Percentiles rank a stretch among this genome's conserved stretches.
phyloP scores from a whole-genome alignment of 768 basidiomycete species.

The Mycena filopes region DNA sequence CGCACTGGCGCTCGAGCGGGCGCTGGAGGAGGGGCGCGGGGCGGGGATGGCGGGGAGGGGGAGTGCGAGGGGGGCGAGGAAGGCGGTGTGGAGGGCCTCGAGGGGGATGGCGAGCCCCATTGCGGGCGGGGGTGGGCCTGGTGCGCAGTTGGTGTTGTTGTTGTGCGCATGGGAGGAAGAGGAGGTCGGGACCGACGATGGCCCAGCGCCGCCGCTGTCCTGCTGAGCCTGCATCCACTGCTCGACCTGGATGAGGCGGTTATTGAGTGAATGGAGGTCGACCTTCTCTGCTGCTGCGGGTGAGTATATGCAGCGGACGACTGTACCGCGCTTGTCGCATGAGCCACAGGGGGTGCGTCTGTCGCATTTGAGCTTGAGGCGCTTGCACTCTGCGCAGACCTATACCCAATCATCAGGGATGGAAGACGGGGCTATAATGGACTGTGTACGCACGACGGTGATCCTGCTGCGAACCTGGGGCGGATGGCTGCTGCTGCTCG shows the following conservation, averaged over 20 bases:
- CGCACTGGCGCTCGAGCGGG: not conserved
- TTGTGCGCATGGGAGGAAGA: not conserved
- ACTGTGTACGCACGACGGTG: slow-evolving; percentile 17
- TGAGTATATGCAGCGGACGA: slow-evolving; percentile 78
- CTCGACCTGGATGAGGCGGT: slow-evolving; percentile 80
- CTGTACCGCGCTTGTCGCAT: slow-evolving; percentile 83
- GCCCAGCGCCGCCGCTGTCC: slow-evolving; percentile 43
- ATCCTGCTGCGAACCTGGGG: slow-evolving; percentile 23
- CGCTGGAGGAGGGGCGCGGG: not conserved
- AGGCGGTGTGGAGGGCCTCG: slow-evolving; percentile 11
- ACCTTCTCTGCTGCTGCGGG: slow-evolving; percentile 89
- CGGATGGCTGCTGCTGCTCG: not conserved
- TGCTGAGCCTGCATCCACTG: slow-evolving; percentile 41
- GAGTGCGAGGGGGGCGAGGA: slow-evolving; percentile 16
- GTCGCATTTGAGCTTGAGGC: slow-evolving; percentile 88
- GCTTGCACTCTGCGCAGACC: slow-evolving; percentile 73
- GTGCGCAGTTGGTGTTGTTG: slow-evolving; percentile 6
- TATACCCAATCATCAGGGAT: not conserved
- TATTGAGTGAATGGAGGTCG: slow-evolving; percentile 86
- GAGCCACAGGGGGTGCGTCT: slow-evolving; percentile 80
- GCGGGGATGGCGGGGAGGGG: slow-evolving; percentile 1
- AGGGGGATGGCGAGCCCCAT: slow-evolving; percentile 19
- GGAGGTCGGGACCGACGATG: not conserved
- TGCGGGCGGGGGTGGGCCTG: slow-evolving; percentile 4
- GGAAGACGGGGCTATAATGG: too few species aligned